A percentile compares a stretch with the other conserved stretches of the same genome.
These are phyloP conservation scores for Boehmeria nivea DNA, from an alignment of 306 rosid genomes.

Conservation along the genomic window DNA sequence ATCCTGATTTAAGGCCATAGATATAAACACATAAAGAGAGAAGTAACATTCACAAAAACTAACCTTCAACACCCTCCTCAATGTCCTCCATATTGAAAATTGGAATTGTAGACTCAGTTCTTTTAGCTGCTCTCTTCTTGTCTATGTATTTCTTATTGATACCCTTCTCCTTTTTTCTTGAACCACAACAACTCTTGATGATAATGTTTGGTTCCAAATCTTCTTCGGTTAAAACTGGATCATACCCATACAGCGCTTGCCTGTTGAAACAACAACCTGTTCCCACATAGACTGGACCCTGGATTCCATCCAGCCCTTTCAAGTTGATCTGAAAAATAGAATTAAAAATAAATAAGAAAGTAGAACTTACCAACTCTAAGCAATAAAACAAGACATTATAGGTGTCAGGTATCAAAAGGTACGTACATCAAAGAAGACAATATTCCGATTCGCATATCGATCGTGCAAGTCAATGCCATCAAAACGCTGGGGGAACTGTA, in stretches of 20 bases:
- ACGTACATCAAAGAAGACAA: conserved; percentile 94
- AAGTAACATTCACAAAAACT: conserved; percentile 19
- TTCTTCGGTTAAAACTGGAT: conserved; percentile 86
- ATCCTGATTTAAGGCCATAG: conserved; percentile 1
- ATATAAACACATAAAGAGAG: background rate
- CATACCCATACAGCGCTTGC: conserved; percentile 96
- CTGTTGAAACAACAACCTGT: conserved; percentile 99
- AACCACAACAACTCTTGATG: conserved; percentile 94
- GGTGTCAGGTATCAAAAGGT: conserved; percentile 7
- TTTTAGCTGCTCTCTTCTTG: conserved; percentile 71
- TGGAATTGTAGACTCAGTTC: conserved; percentile 90
- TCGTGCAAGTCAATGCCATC: conserved; percentile 96
- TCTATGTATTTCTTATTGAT: conserved; percentile 70
- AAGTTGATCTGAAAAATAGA: conserved; percentile 65
- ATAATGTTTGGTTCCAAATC: conserved; percentile 90
- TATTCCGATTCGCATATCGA: conserved; percentile 99
- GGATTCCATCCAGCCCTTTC: conserved; percentile 97
- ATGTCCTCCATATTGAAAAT: conserved; percentile 93
- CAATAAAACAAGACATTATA: background rate
- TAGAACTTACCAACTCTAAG: background rate
- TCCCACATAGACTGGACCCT: conserved; percentile 99
- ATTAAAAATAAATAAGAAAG: background rate
- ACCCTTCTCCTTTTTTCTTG: conserved; percentile 72
- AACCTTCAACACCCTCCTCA: conserved; percentile 98
- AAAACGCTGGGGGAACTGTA: conserved; percentile 96